Evolutionary conservation across 1,284 basidiomycete species (phyloP), one percentile per base, ranked within the genome.

Genomic region (Marasmius fiardii): DNA sequence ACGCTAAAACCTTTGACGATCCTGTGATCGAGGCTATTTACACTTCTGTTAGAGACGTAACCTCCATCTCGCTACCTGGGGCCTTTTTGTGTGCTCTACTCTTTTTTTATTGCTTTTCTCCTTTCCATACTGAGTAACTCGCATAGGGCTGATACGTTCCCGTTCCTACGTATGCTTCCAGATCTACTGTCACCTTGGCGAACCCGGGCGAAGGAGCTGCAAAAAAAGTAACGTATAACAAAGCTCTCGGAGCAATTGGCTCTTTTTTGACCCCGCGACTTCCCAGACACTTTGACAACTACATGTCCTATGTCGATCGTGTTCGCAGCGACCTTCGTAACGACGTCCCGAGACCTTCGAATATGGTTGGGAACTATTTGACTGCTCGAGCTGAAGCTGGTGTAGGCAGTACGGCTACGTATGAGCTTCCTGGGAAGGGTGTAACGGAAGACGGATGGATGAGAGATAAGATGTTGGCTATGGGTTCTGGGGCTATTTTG

Each of bases 391-490:
- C 51, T n/a, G 61, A 60, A 18, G 52, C 39, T 20, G 59, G 58
- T 5, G 12, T 34, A 12, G 24, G 5, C n/a, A n/a, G 35, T 5
- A 11, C 5, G 12, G 2, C 5, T 2, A 20, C 48, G n/a, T 55
- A 56, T 20, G 60, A 63, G 14, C 53, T 56, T 8, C 60, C 61
- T 14, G 63, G 63, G 4, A 35, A 48, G 7, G 63, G 61, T 2
- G 16, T 61, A 6, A 53, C 53, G 4, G 58, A 50, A 16, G 56
- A 58, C 51, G 55, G 53, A 11, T 61, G 60, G 60, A 58, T 64
- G 55, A 52, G 59, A 26, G 63, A 64, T 56, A 60, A 54, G 41
- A n/a, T 61, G n/a, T 53, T 64, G 14, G 52, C 60, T 16, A 63
- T 63, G 43, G 57, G 53, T 50, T 55, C 55, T 14, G 55, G n/a